phyloP scores from a whole-genome alignment of 75 land plant species.

The Gnetum montanum region DNA sequence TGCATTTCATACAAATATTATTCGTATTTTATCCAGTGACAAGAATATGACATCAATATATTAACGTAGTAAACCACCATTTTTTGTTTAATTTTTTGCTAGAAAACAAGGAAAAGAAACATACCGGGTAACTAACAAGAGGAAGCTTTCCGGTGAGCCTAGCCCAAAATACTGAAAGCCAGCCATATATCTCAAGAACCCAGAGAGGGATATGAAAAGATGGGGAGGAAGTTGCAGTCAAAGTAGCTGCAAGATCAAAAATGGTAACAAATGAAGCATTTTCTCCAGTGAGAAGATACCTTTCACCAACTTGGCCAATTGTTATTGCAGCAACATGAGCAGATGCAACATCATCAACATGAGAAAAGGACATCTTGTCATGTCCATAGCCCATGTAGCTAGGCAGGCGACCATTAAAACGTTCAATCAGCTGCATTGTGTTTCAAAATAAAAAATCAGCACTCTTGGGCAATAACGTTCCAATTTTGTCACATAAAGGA shows the following conservation, averaged over 20 bases:
- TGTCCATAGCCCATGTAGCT: conserved; percentile 66
- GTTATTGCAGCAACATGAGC: conserved; percentile 78
- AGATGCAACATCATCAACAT: conserved; percentile 86
- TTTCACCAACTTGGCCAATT: conserved; percentile 60
- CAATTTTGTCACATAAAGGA: too few relatives aligned
- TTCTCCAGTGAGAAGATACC: conserved; percentile 85
- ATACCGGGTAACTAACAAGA: conserved; percentile 63
- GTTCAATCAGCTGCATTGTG: conserved; percentile 78
- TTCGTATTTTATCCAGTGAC: neutral
- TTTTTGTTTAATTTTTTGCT: too few relatives aligned
- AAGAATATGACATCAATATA: neutral
- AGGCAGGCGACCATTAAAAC: conserved; percentile 82
- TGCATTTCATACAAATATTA: conserved; percentile 21
- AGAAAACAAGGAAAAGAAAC: neutral
- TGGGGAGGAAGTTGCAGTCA: conserved; percentile 54
- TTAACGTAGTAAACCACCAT: neutral
- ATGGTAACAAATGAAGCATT: conserved; percentile 60
- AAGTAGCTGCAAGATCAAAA: conserved; percentile 61
- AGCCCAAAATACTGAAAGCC: conserved; percentile 49
- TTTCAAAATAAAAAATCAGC: neutral
- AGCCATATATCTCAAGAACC: conserved; percentile 58
- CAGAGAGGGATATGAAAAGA: conserved; percentile 56
- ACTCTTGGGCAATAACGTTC: too few relatives aligned
- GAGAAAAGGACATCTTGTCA: conserved; percentile 55
- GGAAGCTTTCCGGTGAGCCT: conserved; percentile 63